Base-by-base conservation (phyloP, 2,329 filamentous ascomycete species). In the Colletotrichum sp. region DNA sequence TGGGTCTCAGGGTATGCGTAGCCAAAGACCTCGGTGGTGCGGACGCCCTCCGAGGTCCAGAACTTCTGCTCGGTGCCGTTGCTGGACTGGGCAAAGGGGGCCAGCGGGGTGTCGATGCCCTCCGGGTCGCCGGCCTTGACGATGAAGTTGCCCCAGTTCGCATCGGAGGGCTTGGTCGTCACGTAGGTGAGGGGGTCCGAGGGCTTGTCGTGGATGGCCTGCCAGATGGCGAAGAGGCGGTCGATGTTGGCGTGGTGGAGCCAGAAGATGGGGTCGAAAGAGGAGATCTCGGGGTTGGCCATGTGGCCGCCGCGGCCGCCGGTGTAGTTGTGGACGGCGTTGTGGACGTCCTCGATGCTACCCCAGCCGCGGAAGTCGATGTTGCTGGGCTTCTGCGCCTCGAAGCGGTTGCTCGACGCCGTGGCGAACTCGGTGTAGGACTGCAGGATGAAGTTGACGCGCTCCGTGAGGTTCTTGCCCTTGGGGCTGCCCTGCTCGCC, bases 221-320 rank as follows among this genome's bases (percentile, higher is more conserved):
- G 74, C 74, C 74, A 76, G 55, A 76, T 76, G 26, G 74, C 71
- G 28, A 74, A 70, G 3, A 76, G 38, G 10, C 74, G 74, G 71
- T 76, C 74, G 61, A 76, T 64, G 55, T 76, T 76, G 60, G 55
- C 48, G 66, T 73, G 66, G 30, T 75, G 70, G n/a, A 93, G 83
- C 88, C 88, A 92, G 82, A 93, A 94, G 10, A 91, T 82, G 0
- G 92, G 92, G 80, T 94, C 93, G 80, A 92, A 94, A 0, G 90
- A 88, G 13, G 92, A 89, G 75, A 90, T 90, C 36, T 88, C 86
- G 15, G 88, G 85, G 75, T 87, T 88, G 6, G 86, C 76, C 79
- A 88, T 88, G 76, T 87, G 82, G 6, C 82, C 91, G 18, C 79
- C 76, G 58, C 0, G 10, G 15, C 80, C 82, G 4, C 82, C 84